Base-by-base conservation (phyloP, 2,329 filamentous ascomycete species). In the Eurotiales sp. region DNA sequence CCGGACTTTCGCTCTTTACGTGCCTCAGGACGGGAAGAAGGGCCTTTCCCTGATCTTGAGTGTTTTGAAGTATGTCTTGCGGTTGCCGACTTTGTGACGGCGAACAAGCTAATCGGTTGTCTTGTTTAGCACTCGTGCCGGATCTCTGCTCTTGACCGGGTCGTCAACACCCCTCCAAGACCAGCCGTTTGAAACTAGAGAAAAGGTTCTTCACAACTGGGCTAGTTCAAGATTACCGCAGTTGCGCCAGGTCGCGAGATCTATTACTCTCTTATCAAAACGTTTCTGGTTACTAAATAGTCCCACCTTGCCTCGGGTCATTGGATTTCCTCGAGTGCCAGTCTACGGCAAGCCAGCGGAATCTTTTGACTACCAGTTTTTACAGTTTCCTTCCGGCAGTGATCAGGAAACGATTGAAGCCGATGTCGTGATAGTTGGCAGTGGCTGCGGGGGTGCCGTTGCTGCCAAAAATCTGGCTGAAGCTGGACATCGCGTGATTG, bases 371-470 rank as follows among this genome's bases (percentile, higher is more conserved):
- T 84, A 79, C 60, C 68, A 75, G 8, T 85, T 85, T 56, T 62
- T 84, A 14, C 79, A 84, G 53, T 70, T 83, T 17, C 78, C 80
- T 1, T 73, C 80, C 0, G 73, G 75, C 1, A 63, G 73, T 7
- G 64, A 75, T 4, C 74, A 81, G 0, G 82, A 84, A 56, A 76
- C 77, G 3, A 72, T 95, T 34, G 82, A 90, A 49, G 86, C 87
- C 0, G 92, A 96, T 66, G 83, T 95, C 1, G 82, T 95, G 36
- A 84, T 96, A 52, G 79, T 96, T 17, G 91, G 91, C 2, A 93
- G 88, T 32, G 91, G 91, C 23, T 95, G 88, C 60, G 91, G 91
- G 56, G 90, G 88, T 36, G 88, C 79, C 8, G 90, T 96, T 0
- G 82, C 80, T 30, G 90, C 91, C 21, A 91, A 91, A 68, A 86